Conservation (phyloP, 2,329 filamentous ascomycete species). For the Cercospora citrullina region DNA sequence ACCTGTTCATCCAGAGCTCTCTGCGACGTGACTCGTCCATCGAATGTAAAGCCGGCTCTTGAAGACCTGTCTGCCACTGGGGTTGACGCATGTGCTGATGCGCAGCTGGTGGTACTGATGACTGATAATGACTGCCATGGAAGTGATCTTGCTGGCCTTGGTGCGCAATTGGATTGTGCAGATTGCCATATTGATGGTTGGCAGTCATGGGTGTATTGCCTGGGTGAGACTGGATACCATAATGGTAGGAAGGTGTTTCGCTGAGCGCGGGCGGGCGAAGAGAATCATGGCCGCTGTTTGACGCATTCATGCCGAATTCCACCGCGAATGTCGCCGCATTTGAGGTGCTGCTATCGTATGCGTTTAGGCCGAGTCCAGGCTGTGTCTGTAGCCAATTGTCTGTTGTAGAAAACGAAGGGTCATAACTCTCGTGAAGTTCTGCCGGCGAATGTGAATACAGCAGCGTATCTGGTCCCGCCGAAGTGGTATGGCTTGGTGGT, state of each 20-base stretch:
- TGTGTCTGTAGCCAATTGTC: neutral
- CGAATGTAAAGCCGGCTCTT: neutral
- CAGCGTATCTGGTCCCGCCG: neutral
- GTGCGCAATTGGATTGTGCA: neutral
- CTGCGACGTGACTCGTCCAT: neutral
- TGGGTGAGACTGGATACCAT: neutral
- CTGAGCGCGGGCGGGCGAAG: neutral
- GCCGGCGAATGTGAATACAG: neutral
- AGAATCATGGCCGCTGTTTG: neutral
- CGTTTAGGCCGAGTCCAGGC: neutral
- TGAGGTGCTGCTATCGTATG: neutral
- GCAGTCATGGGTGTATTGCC: neutral
- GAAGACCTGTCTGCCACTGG: neutral
- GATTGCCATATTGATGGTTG: neutral
- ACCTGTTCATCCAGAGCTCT: neutral
- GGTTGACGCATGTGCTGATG: neutral
- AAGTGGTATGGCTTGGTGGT: neutral
- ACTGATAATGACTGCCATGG: neutral
- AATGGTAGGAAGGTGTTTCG: neutral
- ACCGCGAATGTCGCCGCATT: neutral
- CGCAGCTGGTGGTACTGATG: neutral
- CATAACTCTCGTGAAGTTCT: neutral
- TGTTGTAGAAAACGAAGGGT: neutral
- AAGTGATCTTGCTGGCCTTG: neutral
- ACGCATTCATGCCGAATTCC: neutral